These are phyloP conservation scores for Solanum paucissectum DNA, from an alignment of 257 asterid species.

Conservation along the genomic window DNA sequence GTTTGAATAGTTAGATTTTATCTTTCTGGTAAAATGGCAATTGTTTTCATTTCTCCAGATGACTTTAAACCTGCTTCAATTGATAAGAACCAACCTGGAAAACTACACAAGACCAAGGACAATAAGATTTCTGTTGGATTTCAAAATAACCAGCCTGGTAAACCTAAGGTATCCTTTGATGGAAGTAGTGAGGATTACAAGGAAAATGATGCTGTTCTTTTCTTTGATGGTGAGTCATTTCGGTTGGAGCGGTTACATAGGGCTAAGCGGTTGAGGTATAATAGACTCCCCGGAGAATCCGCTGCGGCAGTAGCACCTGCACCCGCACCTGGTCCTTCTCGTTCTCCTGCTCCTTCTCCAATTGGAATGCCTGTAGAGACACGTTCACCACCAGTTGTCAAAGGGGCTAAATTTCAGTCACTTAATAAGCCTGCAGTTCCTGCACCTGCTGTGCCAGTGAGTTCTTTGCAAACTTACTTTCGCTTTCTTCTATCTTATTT, in stretches of 20 bases:
- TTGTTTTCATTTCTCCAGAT: slow-evolving; percentile 25
- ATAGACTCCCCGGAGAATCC: slow-evolving; percentile 67
- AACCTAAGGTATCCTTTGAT: slow-evolving; percentile 78
- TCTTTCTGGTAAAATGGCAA: not conserved
- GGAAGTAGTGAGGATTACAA: slow-evolving; percentile 92
- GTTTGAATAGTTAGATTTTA: not conserved
- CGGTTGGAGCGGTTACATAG: slow-evolving; percentile 85
- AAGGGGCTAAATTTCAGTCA: slow-evolving; percentile 45
- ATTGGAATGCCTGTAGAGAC: slow-evolving; percentile 13
- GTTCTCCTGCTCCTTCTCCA: slow-evolving; percentile 6
- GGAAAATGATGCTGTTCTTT: slow-evolving; percentile 84
- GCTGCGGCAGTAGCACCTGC: slow-evolving; percentile 20
- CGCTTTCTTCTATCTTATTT: not conserved
- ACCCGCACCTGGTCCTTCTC: slow-evolving; percentile 1
- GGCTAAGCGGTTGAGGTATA: slow-evolving; percentile 81
- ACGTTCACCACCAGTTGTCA: slow-evolving; percentile 54
- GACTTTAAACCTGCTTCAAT: slow-evolving; percentile 98
- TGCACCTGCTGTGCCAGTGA: slow-evolving; percentile 52
- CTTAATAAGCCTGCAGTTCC: slow-evolving; percentile 35
- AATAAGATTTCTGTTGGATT: slow-evolving; percentile 82
- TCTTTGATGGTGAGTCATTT: slow-evolving; percentile 78
- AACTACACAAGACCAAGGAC: slow-evolving; percentile 78
- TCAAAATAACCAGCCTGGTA: slow-evolving; percentile 78
- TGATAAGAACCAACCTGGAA: slow-evolving; percentile 80
- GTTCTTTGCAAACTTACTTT: slow-evolving; percentile 7